Conservation (phyloP, 495 filamentous ascomycete genomes). For the Penicillium robsamsonii region DNA sequence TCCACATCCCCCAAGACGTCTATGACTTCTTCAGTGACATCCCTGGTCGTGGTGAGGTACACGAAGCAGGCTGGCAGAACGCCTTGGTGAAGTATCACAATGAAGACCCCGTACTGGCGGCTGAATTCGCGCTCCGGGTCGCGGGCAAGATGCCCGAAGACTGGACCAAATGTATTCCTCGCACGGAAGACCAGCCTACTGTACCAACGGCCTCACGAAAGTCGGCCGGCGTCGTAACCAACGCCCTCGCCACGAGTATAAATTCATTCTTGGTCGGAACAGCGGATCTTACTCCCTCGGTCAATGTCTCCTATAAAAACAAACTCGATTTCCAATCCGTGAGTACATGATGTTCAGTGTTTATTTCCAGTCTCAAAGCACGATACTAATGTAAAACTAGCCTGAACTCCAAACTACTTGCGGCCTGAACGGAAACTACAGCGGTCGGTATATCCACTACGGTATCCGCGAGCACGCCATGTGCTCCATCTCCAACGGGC, state of each 20-base stretch:
- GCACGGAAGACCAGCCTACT: constrained; percentile 38
- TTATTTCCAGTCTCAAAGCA: too few relatives aligned
- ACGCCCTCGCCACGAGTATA: constrained; percentile 43
- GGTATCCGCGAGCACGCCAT: constrained; percentile 55
- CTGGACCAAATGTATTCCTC: constrained; percentile 40
- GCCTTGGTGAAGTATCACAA: too few relatives aligned
- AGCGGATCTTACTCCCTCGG: constrained; percentile 53
- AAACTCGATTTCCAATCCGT: constrained; percentile 40
- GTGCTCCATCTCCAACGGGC: constrained; percentile 48
- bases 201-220: constrained; percentile 19
- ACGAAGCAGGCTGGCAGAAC: constrained; percentile 37
- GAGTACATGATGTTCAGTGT: too few relatives aligned
- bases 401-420: too few relatives aligned
- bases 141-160: constrained; percentile 39
- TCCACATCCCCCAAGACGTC: constrained; percentile 42
- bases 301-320: constrained; percentile 50
- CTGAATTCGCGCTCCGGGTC: constrained; percentile 42
- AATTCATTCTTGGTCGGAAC: constrained; percentile 53
- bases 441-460: constrained; percentile 48
- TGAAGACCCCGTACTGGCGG: constrained; percentile 34
- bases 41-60: constrained; percentile 29
- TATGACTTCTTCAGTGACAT: constrained; percentile 46
- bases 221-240: constrained; percentile 20
- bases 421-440: constrained; percentile 20
- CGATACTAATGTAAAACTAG: too few relatives aligned